These are phyloP conservation scores for Kandelia obovata DNA, from an alignment of 345 rosid species.

Conservation along the genomic window DNA sequence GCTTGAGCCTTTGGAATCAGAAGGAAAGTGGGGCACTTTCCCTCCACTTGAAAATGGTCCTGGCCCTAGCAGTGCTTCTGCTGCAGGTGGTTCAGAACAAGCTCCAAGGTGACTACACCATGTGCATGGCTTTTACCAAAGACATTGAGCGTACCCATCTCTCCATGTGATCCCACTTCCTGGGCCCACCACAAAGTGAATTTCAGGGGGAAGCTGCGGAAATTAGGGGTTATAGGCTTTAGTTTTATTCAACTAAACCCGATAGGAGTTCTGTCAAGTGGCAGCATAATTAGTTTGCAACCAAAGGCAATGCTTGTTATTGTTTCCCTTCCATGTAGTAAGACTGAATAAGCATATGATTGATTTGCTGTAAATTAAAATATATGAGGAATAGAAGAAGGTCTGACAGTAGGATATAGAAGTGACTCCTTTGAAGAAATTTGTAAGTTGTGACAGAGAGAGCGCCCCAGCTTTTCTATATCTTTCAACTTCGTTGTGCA, in stretches of 20 bases:
- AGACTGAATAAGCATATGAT: background rate
- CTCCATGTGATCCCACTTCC: constrained; percentile 23
- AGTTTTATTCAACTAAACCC: constrained; percentile 15
- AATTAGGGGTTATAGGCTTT: constrained; percentile 17
- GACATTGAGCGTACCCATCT: constrained; percentile 10
- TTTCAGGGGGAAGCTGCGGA: constrained; percentile 38
- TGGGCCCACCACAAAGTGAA: constrained; percentile 22
- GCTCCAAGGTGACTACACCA: constrained; percentile 44
- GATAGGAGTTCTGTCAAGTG: constrained; percentile 4
- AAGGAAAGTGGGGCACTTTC: constrained; percentile 81
- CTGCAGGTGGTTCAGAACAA: constrained; percentile 48
- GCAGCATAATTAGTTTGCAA: background rate
- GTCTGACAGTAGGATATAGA: too few species aligned
- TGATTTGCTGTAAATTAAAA: background rate
- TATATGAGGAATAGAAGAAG: too few species aligned
- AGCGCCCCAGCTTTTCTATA: too few species aligned
- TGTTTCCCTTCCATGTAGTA: background rate
- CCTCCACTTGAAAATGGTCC: constrained; percentile 75
- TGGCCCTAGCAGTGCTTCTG: constrained; percentile 49
- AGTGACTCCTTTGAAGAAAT: too few species aligned
- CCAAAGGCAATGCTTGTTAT: background rate
- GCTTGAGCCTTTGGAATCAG: constrained; percentile 66
- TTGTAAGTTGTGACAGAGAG: too few species aligned
- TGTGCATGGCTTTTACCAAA: constrained; percentile 13
- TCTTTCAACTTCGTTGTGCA: too few species aligned